Evolutionary conservation across 73 alveolate species (phyloP), one percentile per base, ranked within the genome.

Genomic region (Uronychia setigera): DNA sequence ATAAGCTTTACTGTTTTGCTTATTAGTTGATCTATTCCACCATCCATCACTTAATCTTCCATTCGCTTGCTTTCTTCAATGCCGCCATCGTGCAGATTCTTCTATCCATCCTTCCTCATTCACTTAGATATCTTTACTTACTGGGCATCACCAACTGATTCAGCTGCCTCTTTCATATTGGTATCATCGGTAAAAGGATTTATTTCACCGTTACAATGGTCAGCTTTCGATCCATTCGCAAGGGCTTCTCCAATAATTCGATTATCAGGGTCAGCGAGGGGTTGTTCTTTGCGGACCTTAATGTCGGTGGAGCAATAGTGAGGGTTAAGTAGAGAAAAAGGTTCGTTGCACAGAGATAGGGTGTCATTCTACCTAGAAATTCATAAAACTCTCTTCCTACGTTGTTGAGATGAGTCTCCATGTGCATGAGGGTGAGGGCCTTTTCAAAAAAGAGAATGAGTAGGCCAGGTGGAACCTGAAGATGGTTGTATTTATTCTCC

Each of bases 361-460:
- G 75, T 87, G 32, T 89, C 95, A 33, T 81, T 86, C 84, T 83
- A 89, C 31, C 67, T 46, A 19, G 67, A 5, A 46, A 11, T 46
- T 46, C 67, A 46, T 46, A 46, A 46, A 11, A 5, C 19, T 5
- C n/a, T 1, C 13, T 26, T 5, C 85, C 33, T 85, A 85, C 91
- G 35, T 85, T 84, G 34, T 74, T 78, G 31, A 83, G 87, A 78
- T 89, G 95, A 46, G 90, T 79, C 58, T 89, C 95, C 83, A 89
- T 89, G 87, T 89, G 90, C 9, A 84, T 89, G 29, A 89, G 87
- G n/a, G 92, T 83, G 77, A 89, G 92, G 80, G 95, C 95, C 75
- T 89, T 89, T 59, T 89, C 95, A 28, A 89, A 78, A 76, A 89
- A 89, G 14, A 78, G 33, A 0, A 89, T 84, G 30, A 89, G 83